These are phyloP conservation scores for Clarireedia homoeocarpa DNA, from an alignment of 2,329 filamentous ascomycete genomes.

Conservation along the genomic window DNA sequence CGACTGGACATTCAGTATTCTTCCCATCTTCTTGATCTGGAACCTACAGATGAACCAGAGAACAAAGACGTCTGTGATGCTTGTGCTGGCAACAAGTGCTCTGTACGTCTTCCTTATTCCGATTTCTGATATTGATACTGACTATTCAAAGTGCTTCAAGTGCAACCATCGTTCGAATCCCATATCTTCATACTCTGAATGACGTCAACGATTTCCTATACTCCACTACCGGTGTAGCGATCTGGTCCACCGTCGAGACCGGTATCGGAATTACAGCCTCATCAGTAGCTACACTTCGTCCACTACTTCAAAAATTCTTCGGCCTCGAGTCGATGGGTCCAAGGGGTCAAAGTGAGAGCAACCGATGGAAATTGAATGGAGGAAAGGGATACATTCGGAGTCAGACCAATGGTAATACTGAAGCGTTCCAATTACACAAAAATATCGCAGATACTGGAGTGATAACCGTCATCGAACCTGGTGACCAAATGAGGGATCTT, in stretches of 20 bases:
- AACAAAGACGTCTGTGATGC: slow-evolving; percentile 31
- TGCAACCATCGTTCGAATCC: slow-evolving; percentile 36
- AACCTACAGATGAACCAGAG: slow-evolving; percentile 33
- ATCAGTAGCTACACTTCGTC: slow-evolving; percentile 33
- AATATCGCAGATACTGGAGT: too few species aligned
- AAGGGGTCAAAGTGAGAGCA: too few species aligned
- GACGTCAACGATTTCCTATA: slow-evolving; percentile 32
- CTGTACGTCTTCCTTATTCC: slow-evolving; percentile 26
- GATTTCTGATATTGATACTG: neutral
- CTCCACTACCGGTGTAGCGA: slow-evolving; percentile 34
- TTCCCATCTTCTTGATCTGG: slow-evolving; percentile 36
- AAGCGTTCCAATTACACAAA: too few species aligned
- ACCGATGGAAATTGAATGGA: too few species aligned
- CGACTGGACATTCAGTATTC: slow-evolving; percentile 35
- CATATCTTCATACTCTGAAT: slow-evolving; percentile 32
- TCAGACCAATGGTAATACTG: too few species aligned
- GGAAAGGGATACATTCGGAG: too few species aligned
- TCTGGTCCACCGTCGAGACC: slow-evolving; percentile 37
- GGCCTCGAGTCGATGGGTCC: too few species aligned
- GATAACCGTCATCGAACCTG: too few species aligned
- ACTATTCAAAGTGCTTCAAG: slow-evolving; percentile 27
- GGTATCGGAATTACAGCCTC: slow-evolving; percentile 34
- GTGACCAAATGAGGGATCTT: too few species aligned
- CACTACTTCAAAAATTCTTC: slow-evolving; percentile 17
- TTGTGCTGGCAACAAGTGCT: slow-evolving; percentile 28